Conservation (phyloP, 1,139 yeast species). For the Suhomyces bokatorum region DNA sequence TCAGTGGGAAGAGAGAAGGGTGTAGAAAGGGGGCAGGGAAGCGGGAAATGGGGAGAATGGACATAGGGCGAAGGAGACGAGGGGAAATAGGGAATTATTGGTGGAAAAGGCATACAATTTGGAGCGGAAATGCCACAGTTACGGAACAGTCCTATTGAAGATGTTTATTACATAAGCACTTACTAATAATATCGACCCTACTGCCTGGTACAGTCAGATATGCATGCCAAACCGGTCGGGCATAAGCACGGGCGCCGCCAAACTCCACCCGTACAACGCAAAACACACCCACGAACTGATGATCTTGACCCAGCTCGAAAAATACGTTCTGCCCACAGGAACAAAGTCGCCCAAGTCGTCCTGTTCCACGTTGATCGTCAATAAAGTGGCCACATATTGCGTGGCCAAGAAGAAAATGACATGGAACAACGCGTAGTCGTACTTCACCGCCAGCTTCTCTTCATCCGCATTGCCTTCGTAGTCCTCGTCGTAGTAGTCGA, state of each 20-base stretch:
- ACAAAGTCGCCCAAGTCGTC: constrained; percentile 87
- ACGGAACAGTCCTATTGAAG: no score
- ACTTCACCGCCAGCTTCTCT: constrained; percentile 68
- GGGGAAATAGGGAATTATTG: neutral
- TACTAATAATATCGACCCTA: neutral
- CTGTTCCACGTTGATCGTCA: constrained; percentile 86
- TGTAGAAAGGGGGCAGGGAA: neutral
- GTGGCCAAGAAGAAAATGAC: constrained; percentile 91
- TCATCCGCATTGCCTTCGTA: constrained; percentile 49
- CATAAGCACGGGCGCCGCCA: constrained; percentile 83
- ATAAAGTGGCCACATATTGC: constrained; percentile 91
- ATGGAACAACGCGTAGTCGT: constrained; percentile 88
- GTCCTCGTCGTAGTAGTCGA: constrained; percentile 58
- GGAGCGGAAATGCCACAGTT: no score
- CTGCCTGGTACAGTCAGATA: constrained; percentile 16
- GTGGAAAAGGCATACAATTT: no score
- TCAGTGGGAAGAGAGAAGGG: neutral
- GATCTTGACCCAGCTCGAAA: constrained; percentile 93
- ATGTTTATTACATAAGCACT: neutral
- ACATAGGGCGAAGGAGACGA: neutral
- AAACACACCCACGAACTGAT: constrained; percentile 92
- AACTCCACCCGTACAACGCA: constrained; percentile 82
- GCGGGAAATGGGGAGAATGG: constrained; percentile 11
- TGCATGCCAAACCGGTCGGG: constrained; percentile 77
- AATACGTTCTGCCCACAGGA: constrained; percentile 96